A percentile compares a stretch with the other conserved stretches of the same genome.
phyloP scores from a whole-genome alignment of 2,329 filamentous ascomycete genomes.

The Pseudonectria foliicola region DNA sequence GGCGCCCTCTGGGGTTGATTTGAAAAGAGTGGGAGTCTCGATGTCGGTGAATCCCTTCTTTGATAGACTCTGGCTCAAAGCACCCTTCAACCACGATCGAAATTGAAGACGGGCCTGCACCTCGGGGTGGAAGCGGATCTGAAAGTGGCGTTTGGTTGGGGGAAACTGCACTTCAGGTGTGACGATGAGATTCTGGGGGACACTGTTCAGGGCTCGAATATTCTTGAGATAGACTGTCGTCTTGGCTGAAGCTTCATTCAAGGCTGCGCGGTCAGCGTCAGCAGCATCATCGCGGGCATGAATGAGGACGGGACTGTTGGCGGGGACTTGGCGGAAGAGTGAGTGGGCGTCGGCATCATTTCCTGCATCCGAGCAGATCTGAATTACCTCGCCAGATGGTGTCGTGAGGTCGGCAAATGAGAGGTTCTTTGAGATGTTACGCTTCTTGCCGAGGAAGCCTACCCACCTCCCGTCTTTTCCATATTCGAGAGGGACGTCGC shows the following conservation, averaged over 20 bases:
- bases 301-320: conserved; percentile 47
- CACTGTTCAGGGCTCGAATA: conserved; percentile 28
- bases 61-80: conserved; percentile 47
- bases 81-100: conserved; percentile 52
- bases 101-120: conserved; percentile 64
- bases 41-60: conserved; percentile 63
- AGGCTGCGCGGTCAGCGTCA: conserved; percentile 12
- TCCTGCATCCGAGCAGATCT: conserved; percentile 36
- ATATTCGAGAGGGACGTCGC: conserved; percentile 13
- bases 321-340: conserved; percentile 37
- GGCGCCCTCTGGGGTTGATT: conserved; percentile 93
- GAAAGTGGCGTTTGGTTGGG: conserved; percentile 69
- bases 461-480: conserved; percentile 14
- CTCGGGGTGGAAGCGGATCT: conserved; percentile 66
- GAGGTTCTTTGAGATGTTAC: conserved; percentile 61
- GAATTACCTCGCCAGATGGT: conserved; percentile 33
- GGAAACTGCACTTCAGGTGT: conserved; percentile 68
- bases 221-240: conserved; percentile 60
- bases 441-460: conserved; percentile 65
- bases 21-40: conserved; percentile 92
- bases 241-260: conserved; percentile 24
- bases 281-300: conserved; percentile 29
- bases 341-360: conserved; percentile 30
- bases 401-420: conserved; percentile 57
- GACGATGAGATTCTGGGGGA: conserved; percentile 62